These are phyloP conservation scores for Rhynchosporium graminicola DNA, from an alignment of 2,329 filamentous ascomycete species.

Conservation along the genomic window DNA sequence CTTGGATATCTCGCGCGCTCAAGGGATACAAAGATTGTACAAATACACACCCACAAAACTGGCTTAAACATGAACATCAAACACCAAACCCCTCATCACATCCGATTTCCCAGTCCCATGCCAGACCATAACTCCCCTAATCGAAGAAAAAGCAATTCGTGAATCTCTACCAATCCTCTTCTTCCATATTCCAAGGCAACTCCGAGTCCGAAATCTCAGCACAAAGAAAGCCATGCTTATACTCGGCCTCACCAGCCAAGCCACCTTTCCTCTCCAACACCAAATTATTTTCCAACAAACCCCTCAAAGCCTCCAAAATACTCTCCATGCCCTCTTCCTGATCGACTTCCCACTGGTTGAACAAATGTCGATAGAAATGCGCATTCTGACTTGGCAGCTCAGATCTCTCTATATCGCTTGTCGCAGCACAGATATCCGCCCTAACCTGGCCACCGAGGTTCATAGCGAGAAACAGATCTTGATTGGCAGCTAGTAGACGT, in stretches of 20 bases:
- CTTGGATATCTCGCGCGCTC: slow-evolving; percentile 5
- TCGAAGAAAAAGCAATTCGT: background rate
- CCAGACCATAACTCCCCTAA: background rate
- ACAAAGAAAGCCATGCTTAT: slow-evolving; percentile 19
- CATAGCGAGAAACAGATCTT: slow-evolving; percentile 15
- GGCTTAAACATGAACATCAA: background rate
- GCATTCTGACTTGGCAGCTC: slow-evolving; percentile 14
- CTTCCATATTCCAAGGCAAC: slow-evolving; percentile 21
- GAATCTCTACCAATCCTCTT: slow-evolving; percentile 19
- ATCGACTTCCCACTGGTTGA: slow-evolving; percentile 8
- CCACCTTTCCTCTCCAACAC: slow-evolving; percentile 15
- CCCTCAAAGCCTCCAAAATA: slow-evolving; percentile 2
- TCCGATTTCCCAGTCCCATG: background rate
- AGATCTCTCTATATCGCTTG: slow-evolving; percentile 3
- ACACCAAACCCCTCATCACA: background rate
- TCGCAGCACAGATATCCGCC: slow-evolving; percentile 7
- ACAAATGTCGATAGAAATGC: slow-evolving; percentile 14
- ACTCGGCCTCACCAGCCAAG: slow-evolving; percentile 9
- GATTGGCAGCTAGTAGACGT: slow-evolving; percentile 13
- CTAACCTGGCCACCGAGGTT: background rate
- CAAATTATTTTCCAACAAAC: slow-evolving; percentile 19
- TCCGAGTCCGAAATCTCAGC: slow-evolving; percentile 21
- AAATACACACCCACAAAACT: background rate
- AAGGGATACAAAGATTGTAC: background rate
- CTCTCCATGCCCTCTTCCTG: slow-evolving; percentile 7